A percentile compares a stretch with the other conserved stretches of the same genome.
phyloP scores from a whole-genome alignment of 352 stramenopile genomes.

The Phytophthora foliorum region DNA sequence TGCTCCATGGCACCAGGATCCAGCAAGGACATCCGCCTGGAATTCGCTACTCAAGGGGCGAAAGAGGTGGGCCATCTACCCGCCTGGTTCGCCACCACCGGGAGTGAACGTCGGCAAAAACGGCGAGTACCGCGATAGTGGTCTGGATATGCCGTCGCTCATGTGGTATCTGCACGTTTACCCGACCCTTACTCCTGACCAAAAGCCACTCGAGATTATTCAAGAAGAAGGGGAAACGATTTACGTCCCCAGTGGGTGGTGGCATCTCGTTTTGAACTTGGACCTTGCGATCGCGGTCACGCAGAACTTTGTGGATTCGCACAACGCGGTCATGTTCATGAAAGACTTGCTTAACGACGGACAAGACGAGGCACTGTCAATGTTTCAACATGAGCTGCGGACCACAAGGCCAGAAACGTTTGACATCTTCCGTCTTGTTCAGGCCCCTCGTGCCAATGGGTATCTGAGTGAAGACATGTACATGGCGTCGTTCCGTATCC shows the following conservation, averaged over 20 bases:
- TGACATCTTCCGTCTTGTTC: conserved; percentile 73
- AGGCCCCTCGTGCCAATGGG: conserved; percentile 64
- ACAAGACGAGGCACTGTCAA: conserved; percentile 64
- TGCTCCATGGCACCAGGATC: conserved; percentile 96
- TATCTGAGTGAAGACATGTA: conserved; percentile 76
- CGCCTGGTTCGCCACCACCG: conserved; percentile 79
- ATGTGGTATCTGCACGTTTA: conserved; percentile 91
- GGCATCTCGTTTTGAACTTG: conserved; percentile 98
- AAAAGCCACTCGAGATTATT: conserved; percentile 87
- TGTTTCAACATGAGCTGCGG: conserved; percentile 64
- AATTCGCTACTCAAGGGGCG: conserved; percentile 94
- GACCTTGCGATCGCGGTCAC: conserved; percentile 95
- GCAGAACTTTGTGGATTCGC: conserved; percentile 95
- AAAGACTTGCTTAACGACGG: conserved; percentile 75
- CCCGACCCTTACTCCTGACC: conserved; percentile 70
- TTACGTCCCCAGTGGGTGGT: conserved; percentile 98
- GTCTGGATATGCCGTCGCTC: conserved; percentile 83
- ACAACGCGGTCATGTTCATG: conserved; percentile 81
- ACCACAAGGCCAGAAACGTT: conserved; percentile 60
- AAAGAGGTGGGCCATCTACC: conserved; percentile 98
- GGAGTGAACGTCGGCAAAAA: conserved; percentile 72
- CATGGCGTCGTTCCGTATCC: conserved; percentile 61
- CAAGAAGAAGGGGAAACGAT: conserved; percentile 96
- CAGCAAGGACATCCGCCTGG: conserved; percentile 96
- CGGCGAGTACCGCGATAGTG: conserved; percentile 60